Base-by-base conservation (phyloP, 495 filamentous ascomycete species). In the Aspergillus campestris region DNA sequence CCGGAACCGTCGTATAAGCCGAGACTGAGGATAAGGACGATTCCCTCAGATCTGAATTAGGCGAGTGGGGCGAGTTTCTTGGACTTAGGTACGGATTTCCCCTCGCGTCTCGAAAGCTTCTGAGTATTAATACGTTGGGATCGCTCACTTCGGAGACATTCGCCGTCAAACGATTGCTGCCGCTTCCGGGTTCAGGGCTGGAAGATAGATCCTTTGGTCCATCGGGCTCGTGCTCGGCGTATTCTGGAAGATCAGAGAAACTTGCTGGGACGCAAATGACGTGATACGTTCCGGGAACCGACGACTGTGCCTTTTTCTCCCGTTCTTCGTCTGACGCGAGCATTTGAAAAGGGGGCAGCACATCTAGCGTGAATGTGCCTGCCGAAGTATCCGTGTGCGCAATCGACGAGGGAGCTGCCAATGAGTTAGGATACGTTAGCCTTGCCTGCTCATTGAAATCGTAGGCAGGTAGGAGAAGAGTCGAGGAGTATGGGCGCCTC, bases 281-380 rank as follows among this genome's bases (percentile, higher is more conserved):
- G 57, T 75, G 65, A 53, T 75, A 82, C 1, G 75, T 80, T 6
- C 78, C 78, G 1, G 79, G 77, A 28, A 57, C 57, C 32, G 62
- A 62, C 5, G 57, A 57, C 45, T 78, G 69, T 6, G 78, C 79
- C 49, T 81, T 82, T 47, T 54, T 69, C 49, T 82, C 78, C 42
- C 79, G 57, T 1, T 81, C 79, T 35, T 81, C 78, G 48, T 81
- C 78, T n/a, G 66, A 80, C 3, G 68, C 79, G 32, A 82, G 65
- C 7, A 57, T 47, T 13, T 70, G 55, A 50, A 82, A 81, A 3
- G 70, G 67, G 10, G 78, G 77, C 5, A 81, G 62, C 3, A 61
- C 44, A 48, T 75, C 67, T 38, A 43, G 37, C 31, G 52, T 36
- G n/a, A n/a, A 31, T 31, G 35, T 30, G 27, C 38, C 38, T 3